These are phyloP conservation scores for Mimosa bimucronata DNA, from an alignment of 306 rosid genomes.

Conservation along the genomic window DNA sequence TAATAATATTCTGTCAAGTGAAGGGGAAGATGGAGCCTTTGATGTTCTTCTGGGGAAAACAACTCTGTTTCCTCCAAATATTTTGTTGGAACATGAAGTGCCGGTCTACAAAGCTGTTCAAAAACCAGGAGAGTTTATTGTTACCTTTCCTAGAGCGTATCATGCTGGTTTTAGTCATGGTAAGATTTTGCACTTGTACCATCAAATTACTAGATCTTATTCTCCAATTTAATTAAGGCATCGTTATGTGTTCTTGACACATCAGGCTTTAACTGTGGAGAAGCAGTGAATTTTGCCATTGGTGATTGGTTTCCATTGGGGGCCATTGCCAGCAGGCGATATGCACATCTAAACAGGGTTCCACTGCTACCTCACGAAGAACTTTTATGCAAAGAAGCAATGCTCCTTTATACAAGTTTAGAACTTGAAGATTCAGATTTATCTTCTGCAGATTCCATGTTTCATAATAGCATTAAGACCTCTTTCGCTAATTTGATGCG, in stretches of 20 bases:
- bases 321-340: conserved; percentile 84
- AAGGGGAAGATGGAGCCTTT: conserved; percentile 94
- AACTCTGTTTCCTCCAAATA: conserved; percentile 89
- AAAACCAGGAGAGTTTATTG: conserved; percentile 87
- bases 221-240: conserved; percentile 1
- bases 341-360: conserved; percentile 80
- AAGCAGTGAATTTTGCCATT: conserved; percentile 95
- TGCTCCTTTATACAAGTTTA: conserved; percentile 61
- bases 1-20: conserved; percentile 72
- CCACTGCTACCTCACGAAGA: conserved; percentile 96
- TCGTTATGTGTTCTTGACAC: conserved; percentile 16
- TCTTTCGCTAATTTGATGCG: conserved; percentile 82
- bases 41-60: conserved; percentile 92
- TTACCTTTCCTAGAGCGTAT: conserved; percentile 93
- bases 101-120: conserved; percentile 96
- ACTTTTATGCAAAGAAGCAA: conserved; percentile 92
- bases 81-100: conserved; percentile 75
- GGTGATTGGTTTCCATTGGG: conserved; percentile 95
- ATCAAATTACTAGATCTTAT: conserved; percentile 29
- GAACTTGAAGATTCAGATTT: conserved; percentile 74
- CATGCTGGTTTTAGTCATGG: conserved; percentile 98
- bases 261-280: conserved; percentile 96
- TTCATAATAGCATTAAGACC: conserved; percentile 57
- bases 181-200: conserved; percentile 40
- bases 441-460: conserved; percentile 52